Percentiles rank a stretch among this genome's conserved stretches.
phyloP scores from a whole-genome alignment of 257 asterid species.

The Rubia yunnanensis region DNA sequence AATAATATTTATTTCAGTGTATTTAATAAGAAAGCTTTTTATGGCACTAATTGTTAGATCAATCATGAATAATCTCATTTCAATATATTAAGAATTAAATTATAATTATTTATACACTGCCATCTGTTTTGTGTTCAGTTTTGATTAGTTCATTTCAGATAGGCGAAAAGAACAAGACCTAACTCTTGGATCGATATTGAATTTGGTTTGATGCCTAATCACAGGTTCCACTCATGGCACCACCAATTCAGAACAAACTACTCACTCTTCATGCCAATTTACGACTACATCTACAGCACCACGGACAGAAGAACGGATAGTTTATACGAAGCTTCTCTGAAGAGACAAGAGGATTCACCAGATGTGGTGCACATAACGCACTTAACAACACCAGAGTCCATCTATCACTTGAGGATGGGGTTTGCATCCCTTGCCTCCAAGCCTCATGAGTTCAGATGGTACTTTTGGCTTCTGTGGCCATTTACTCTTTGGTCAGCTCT shows the following conservation, averaged over 20 bases:
- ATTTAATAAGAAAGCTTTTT: too few relatives aligned
- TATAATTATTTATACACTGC: too few relatives aligned
- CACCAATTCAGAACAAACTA: conserved; percentile 88
- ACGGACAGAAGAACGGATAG: conserved; percentile 57
- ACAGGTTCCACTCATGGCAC: conserved; percentile 83
- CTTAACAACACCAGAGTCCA: conserved; percentile 67
- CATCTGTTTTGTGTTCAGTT: neutral
- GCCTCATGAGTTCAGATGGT: conserved; percentile 59
- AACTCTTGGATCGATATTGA: neutral
- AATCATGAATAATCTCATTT: too few relatives aligned
- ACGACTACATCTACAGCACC: conserved; percentile 69
- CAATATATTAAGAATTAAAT: too few relatives aligned
- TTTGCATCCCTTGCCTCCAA: conserved; percentile 64
- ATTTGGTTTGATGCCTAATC: conserved; percentile 5
- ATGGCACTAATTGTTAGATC: too few relatives aligned
- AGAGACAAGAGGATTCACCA: conserved; percentile 44
- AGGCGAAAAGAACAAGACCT: too few relatives aligned
- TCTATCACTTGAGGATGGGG: conserved; percentile 66
- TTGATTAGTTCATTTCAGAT: too few relatives aligned
- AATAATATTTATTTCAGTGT: too few relatives aligned
- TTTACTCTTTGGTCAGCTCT: conserved; percentile 59
- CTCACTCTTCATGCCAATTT: conserved; percentile 89
- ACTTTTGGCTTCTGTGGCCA: conserved; percentile 78
- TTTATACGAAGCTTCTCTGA: conserved; percentile 48
- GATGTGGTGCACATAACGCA: conserved; percentile 75